Evolutionary conservation across 179 eudicot genomes (phyloP).

Genomic region (Camellia oleifera): DNA sequence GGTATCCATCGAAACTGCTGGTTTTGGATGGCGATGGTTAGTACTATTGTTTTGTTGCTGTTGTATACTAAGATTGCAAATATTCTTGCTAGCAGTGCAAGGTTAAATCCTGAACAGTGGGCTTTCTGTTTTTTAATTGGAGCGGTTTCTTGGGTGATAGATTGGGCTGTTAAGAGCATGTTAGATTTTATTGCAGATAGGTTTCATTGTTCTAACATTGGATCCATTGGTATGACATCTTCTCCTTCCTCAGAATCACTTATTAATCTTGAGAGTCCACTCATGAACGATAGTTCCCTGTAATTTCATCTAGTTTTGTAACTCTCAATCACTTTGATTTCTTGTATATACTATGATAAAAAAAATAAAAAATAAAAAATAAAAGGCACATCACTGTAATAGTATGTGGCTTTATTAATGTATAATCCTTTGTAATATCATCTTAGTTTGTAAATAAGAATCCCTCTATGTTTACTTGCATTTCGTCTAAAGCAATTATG

Average conservation of each 20-base stretch:
- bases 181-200: background rate
- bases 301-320: background rate
- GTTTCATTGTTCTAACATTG: background rate
- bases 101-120: constrained; percentile 20
- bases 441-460: too few species aligned
- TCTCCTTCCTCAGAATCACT: background rate
- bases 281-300: background rate
- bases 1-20: constrained; percentile 15
- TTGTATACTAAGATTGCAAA: background rate
- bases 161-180: constrained; percentile 15
- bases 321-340: background rate
- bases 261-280: background rate
- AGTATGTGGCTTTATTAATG: too few species aligned
- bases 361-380: too few species aligned
- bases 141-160: constrained; percentile 17
- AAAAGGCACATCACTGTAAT: too few species aligned
- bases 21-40: constrained; percentile 15
- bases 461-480: too few species aligned
- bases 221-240: background rate
- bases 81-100: background rate
- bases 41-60: background rate
- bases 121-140: constrained; percentile 16
- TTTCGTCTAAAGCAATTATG: too few species aligned
- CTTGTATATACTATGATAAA: too few species aligned
- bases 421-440: too few species aligned